Conservation (phyloP, 129 eudicot genomes). For the Flaveria bidentis region DNA sequence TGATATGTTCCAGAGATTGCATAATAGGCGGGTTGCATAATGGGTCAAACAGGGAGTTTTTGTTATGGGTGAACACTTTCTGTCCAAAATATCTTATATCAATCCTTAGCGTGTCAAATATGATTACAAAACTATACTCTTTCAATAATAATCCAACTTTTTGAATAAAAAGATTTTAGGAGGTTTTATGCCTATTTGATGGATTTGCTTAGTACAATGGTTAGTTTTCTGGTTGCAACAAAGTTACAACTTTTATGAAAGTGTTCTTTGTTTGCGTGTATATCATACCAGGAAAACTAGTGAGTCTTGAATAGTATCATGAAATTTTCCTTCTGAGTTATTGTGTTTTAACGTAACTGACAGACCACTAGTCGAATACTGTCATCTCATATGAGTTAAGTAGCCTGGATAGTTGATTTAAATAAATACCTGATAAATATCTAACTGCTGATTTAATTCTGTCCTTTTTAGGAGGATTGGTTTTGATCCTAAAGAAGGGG, state of each 20-base stretch:
- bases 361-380: not conserved
- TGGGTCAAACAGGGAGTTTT: not conserved
- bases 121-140: not conserved
- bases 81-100: not conserved
- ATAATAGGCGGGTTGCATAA: not conserved
- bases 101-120: not conserved
- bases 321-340: not conserved
- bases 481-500: slow-evolving; percentile 86
- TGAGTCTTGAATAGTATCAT: not conserved
- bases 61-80: not conserved
- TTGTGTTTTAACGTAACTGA: not conserved
- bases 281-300: not conserved
- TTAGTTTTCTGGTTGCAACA: not conserved
- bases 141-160: not conserved
- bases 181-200: not conserved
- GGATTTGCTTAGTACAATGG: not conserved
- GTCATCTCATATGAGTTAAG: not conserved
- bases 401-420: not conserved
- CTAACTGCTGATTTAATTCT: slow-evolving; percentile 1
- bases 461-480: slow-evolving; percentile 79
- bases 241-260: not conserved
- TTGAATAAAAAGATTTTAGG: not conserved
- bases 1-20: not conserved
- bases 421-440: not conserved
- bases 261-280: not conserved